Conservation (phyloP, 768 basidiomycete species). For the Russula foetens region DNA sequence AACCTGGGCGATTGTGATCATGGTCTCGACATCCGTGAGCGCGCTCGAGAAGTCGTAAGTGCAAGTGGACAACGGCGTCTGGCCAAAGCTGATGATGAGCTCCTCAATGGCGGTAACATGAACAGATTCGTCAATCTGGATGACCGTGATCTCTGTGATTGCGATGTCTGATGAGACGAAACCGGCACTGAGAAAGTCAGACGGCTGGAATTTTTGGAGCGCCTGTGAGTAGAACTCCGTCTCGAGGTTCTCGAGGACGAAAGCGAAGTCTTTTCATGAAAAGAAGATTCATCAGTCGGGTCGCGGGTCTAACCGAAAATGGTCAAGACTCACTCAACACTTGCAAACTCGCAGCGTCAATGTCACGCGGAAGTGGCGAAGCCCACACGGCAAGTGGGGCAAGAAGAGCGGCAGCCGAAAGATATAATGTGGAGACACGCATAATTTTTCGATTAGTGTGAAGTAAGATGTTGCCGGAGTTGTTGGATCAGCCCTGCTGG, state of each 20-base stretch:
- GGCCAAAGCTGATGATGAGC: slow-evolving; percentile 46
- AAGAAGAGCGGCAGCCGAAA: slow-evolving; percentile 33
- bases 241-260: slow-evolving; percentile 70
- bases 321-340: slow-evolving; percentile 43
- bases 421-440: slow-evolving; percentile 35
- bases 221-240: slow-evolving; percentile 60
- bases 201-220: slow-evolving; percentile 50
- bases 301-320: slow-evolving; percentile 8
- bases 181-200: slow-evolving; percentile 59
- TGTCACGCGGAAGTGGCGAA: slow-evolving; percentile 37
- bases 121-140: slow-evolving; percentile 52
- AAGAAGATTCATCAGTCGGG: neutral
- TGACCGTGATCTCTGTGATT: slow-evolving; percentile 52
- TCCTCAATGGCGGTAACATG: slow-evolving; percentile 53
- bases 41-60: slow-evolving; percentile 58
- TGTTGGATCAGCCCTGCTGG: slow-evolving; percentile 26
- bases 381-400: slow-evolving; percentile 40
- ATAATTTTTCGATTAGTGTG: slow-evolving; percentile 22
- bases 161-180: slow-evolving; percentile 47
- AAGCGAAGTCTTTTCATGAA: slow-evolving; percentile 52
- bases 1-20: slow-evolving; percentile 62
- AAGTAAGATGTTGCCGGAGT: slow-evolving; percentile 10
- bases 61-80: slow-evolving; percentile 46
- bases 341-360: slow-evolving; percentile 32
- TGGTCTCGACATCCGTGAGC: slow-evolving; percentile 56